Evolutionary conservation across 805 yeast species (phyloP), one percentile per base, ranked within the genome.

Genomic region (Kazachstania viticola): DNA sequence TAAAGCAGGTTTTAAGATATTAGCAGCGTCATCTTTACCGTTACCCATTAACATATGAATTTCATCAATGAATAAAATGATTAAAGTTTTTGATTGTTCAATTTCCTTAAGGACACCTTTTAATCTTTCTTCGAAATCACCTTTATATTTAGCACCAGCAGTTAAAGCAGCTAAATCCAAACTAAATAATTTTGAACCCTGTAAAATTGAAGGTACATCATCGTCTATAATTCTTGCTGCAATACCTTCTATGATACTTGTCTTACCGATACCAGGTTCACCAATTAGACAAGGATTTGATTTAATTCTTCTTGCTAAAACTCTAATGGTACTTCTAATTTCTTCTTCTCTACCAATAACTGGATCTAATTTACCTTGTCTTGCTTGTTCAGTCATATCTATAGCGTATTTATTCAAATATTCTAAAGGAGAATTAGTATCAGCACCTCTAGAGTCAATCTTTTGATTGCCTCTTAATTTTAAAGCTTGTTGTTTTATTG

Each of bases 1-100:
- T 42, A 91, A 72, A 70, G 93, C 93, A 24, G 98, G 98, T 63
- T 91, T 91, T 57, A 91, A 73, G 49, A 91, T 71, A 60, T 91
- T 91, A 25, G 98, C 98, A 27, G 94, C 95, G 58, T 91, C 98
- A 40, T 81, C 75, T 62, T 87, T 91, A 55, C 98, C 98, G 55
- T 91, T 95, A 48, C 98, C 98, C 98, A 91, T 91, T 45, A 91
- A 73, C 96, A 91, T 91, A 62, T 91, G 98, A 55, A 91, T 91
- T 62, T 91, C 98, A 62, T 91, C 98, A 48, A 91, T 82, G 64
- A 91, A 91, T 36, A 91, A 68, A 41, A 91, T 76, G 43, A 91
- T 84, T 73, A 85, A 70, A 30, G 74, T 79, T 48, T 78, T 76
- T 1, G 94, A 77, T 46, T 84, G 79, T 57, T 84, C 94, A 49